phyloP scores from a whole-genome alignment of 345 rosid species.

The Salix suchowensis region DNA sequence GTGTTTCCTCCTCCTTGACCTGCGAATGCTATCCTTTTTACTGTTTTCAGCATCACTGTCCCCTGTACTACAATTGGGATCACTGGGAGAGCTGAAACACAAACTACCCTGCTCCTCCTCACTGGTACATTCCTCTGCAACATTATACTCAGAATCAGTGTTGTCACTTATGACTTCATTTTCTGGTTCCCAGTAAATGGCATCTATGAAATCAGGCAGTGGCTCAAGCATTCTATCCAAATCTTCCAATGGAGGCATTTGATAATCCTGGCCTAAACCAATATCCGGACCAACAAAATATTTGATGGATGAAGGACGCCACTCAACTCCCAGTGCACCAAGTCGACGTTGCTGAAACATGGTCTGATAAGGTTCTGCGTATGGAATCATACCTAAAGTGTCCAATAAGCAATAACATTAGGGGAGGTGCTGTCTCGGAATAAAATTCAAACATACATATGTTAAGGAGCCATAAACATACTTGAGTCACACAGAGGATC shows the following conservation, averaged over 20 bases:
- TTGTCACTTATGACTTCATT: conserved; percentile 20
- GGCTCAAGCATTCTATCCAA: conserved; percentile 28
- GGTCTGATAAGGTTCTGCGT: conserved; percentile 31
- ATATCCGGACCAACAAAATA: conserved; percentile 21
- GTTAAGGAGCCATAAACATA: conserved; percentile 22
- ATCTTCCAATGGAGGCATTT: conserved; percentile 28
- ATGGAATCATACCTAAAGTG: conserved; percentile 26
- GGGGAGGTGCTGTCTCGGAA: background rate
- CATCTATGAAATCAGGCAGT: conserved; percentile 23
- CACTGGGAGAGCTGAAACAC: conserved; percentile 16
- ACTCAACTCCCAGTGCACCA: conserved; percentile 27
- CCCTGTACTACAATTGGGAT: conserved; percentile 13
- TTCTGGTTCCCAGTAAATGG: conserved; percentile 27
- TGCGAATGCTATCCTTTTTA: conserved; percentile 15
- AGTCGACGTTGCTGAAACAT: conserved; percentile 26
- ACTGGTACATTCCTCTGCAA: conserved; percentile 20
- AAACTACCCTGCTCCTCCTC: conserved; percentile 26
- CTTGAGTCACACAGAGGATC: conserved; percentile 33
- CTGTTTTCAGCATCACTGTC: conserved; percentile 16
- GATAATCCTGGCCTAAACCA: conserved; percentile 26
- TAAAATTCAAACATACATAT: conserved; percentile 7
- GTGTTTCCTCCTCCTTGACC: conserved; percentile 21
- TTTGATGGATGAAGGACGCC: conserved; percentile 23
- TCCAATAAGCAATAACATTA: background rate
- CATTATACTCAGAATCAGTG: conserved; percentile 27